These are phyloP conservation scores for Cordyceps farinosa DNA, from an alignment of 2,329 filamentous ascomycete species.

Conservation along the genomic window DNA sequence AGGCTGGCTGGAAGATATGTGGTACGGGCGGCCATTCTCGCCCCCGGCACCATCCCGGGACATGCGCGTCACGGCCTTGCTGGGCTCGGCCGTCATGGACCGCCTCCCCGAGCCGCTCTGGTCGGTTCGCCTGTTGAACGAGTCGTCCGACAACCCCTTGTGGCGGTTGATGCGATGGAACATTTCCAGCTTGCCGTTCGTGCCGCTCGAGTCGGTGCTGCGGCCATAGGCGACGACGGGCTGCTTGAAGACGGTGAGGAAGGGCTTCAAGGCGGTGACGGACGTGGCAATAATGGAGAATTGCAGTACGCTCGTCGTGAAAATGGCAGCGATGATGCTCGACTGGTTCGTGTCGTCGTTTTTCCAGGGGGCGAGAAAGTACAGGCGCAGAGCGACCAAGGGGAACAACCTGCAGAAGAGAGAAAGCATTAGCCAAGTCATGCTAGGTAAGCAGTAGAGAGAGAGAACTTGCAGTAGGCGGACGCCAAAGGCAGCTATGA, in stretches of 20 bases:
- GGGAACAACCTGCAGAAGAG: not conserved
- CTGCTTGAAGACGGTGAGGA: conserved; percentile 16
- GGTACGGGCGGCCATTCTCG: not conserved
- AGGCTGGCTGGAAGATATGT: not conserved
- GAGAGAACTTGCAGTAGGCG: not conserved
- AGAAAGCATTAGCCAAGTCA: too few species aligned
- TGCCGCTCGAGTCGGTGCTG: not conserved
- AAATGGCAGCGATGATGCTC: conserved; percentile 14
- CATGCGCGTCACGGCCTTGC: not conserved
- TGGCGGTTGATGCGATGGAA: conserved; percentile 11
- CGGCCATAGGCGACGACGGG: not conserved
- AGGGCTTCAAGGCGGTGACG: conserved; percentile 17
- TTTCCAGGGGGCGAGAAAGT: conserved; percentile 3
- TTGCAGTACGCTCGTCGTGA: conserved; percentile 16
- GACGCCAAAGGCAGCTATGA: conserved; percentile 17
- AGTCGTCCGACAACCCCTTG: not conserved
- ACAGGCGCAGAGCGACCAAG: conserved; percentile 5
- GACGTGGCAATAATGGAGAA: conserved; percentile 17
- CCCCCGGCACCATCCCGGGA: not conserved
- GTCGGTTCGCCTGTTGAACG: conserved; percentile 14
- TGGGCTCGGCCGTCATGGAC: conserved; percentile 1
- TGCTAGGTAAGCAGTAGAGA: too few species aligned
- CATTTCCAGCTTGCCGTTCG: conserved; percentile 13
- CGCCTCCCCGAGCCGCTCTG: conserved; percentile 8
- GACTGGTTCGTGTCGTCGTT: conserved; percentile 6